Percentiles rank a stretch among this genome's conserved stretches.
Conservation (phyloP, 257 asterid genomes). For the Cruciata laevipes region DNA sequence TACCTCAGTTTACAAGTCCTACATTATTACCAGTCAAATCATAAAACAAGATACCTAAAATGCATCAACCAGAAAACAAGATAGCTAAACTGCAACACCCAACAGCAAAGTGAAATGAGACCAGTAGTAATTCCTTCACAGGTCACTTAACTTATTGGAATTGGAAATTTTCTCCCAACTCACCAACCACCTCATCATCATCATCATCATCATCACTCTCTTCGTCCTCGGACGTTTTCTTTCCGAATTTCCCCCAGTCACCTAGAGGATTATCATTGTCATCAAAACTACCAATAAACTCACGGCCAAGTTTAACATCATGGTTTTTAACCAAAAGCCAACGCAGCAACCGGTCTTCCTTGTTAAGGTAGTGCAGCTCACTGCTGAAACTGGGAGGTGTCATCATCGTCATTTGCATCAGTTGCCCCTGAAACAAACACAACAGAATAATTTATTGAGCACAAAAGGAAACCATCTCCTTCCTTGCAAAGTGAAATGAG, state of each 20-base stretch:
- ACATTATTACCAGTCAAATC: neutral
- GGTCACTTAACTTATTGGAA: neutral
- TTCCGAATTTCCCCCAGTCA: constrained; percentile 27
- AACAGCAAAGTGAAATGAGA: constrained; percentile 6
- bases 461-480: neutral
- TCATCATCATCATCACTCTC: constrained; percentile 32
- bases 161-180: constrained; percentile 1
- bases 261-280: constrained; percentile 18
- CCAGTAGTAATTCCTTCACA: neutral
- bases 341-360: constrained; percentile 73
- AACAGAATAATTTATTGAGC: constrained; percentile 2
- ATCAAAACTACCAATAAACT: neutral
- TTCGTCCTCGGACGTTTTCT: constrained; percentile 12
- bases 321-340: constrained; percentile 78
- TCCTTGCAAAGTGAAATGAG: no score
- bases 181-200: constrained; percentile 21
- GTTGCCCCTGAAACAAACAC: constrained; percentile 36
- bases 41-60: neutral
- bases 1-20: neutral
- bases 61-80: neutral
- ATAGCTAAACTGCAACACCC: neutral
- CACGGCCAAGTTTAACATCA: constrained; percentile 32
- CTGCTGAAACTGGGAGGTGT: constrained; percentile 67
- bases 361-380: constrained; percentile 71
- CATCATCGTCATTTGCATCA: constrained; percentile 83